These are phyloP conservation scores for Fraxinus americana DNA, from an alignment of 257 asterid species.

Conservation along the genomic window DNA sequence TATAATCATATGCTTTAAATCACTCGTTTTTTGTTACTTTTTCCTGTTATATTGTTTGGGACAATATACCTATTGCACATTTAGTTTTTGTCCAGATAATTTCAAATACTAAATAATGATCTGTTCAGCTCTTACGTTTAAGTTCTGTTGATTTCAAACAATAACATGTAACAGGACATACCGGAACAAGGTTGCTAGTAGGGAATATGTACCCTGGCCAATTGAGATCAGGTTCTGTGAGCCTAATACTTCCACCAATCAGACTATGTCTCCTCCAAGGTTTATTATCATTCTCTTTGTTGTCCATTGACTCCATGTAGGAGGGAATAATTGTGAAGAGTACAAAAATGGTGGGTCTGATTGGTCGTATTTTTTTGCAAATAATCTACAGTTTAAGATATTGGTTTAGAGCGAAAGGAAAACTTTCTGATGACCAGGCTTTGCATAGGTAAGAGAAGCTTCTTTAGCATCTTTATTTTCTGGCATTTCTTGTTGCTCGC, in stretches of 20 bases:
- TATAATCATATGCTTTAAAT: neutral
- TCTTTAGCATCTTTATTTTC: conserved; percentile 6
- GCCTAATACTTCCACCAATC: conserved; percentile 64
- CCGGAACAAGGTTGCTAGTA: conserved; percentile 81
- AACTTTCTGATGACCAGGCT: conserved; percentile 88
- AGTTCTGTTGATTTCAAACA: conserved; percentile 1
- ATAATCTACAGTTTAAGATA: conserved; percentile 67
- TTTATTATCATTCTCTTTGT: conserved; percentile 31
- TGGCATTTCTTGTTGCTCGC: conserved; percentile 19
- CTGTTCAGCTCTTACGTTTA: conserved; percentile 13
- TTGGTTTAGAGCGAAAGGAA: conserved; percentile 95
- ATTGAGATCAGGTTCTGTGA: conserved; percentile 83
- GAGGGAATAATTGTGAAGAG: conserved; percentile 18
- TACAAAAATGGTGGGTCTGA: conserved; percentile 22
- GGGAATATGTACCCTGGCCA: conserved; percentile 82
- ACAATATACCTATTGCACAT: neutral
- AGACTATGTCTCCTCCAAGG: conserved; percentile 90
- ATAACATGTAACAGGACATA: conserved; percentile 62
- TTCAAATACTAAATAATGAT: conserved; percentile 17
- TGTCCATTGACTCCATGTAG: conserved; percentile 22
- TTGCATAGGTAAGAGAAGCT: conserved; percentile 71
- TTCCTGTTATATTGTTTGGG: neutral
- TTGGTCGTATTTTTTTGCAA: conserved; percentile 21
- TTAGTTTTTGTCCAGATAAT: conserved; percentile 18
- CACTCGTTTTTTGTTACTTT: neutral